These are phyloP conservation scores for Rusavskia elegans DNA, from an alignment of 495 filamentous ascomycete genomes.

Conservation along the genomic window DNA sequence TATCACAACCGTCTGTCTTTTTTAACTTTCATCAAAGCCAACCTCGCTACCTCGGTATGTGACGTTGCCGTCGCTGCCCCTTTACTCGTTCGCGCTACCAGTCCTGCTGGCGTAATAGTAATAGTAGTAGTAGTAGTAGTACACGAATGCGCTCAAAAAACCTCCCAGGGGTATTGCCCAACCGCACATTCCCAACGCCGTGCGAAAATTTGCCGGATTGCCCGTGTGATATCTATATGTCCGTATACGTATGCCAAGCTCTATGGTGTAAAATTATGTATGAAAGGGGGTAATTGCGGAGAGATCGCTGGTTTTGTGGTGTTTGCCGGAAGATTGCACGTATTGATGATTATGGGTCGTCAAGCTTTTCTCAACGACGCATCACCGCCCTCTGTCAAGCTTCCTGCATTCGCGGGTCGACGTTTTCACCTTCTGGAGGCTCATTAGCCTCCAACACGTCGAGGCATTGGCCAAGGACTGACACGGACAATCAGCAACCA, in stretches of 20 bases:
- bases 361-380: no score
- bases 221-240: conserved; percentile 1
- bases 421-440: not conserved
- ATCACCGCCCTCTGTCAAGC: not conserved
- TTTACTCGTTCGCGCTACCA: not conserved
- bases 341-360: no score
- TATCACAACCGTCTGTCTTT: not conserved
- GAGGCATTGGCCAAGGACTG: conserved; percentile 51
- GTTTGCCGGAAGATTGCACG: not conserved
- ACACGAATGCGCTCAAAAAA: not conserved
- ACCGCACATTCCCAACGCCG: not conserved
- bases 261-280: not conserved
- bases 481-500: not conserved
- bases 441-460: conserved; percentile 35
- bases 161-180: conserved; percentile 10
- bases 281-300: not conserved
- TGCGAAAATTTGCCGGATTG: conserved; percentile 2
- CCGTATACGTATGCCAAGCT: conserved; percentile 1
- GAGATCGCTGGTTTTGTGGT: not conserved
- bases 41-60: not conserved
- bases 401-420: not conserved
- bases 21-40: no score
- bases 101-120: not conserved
- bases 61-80: no score
- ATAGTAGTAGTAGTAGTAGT: not conserved